phyloP scores from a whole-genome alignment of 139 green algal genomes.

The Coccomyxa sp. region DNA sequence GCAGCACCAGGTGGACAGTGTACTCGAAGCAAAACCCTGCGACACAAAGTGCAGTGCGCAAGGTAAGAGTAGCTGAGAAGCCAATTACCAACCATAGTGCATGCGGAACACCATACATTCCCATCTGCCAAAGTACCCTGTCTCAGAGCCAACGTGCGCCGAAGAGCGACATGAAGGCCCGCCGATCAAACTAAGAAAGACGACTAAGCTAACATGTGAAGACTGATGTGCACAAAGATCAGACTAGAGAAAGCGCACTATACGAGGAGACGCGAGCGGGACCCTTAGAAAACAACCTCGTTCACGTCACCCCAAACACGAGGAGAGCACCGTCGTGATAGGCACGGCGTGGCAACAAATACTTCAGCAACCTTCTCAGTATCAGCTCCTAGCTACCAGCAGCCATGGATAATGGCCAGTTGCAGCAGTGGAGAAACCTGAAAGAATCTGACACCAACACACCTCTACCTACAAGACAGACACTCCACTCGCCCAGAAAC shows the following conservation, averaged over 20 bases:
- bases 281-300: not conserved
- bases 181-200: not conserved
- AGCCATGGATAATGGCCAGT: not conserved
- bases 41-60: not conserved
- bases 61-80: slow-evolving; percentile 1
- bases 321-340: not conserved
- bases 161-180: not conserved
- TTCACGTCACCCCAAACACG: not conserved
- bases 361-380: not conserved
- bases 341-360: not conserved
- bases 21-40: not conserved
- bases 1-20: not conserved
- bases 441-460: not conserved
- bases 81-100: not conserved
- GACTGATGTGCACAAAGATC: not conserved
- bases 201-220: not conserved
- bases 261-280: not conserved
- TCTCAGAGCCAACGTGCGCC: not conserved
- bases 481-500: not conserved
- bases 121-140: not conserved
- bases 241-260: not conserved
- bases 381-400: not conserved
- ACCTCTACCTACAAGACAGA: not conserved
- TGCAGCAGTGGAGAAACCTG: not conserved
- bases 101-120: not conserved